Base-by-base conservation (phyloP, 768 basidiomycete genomes). In the Termitomyces sp. region DNA sequence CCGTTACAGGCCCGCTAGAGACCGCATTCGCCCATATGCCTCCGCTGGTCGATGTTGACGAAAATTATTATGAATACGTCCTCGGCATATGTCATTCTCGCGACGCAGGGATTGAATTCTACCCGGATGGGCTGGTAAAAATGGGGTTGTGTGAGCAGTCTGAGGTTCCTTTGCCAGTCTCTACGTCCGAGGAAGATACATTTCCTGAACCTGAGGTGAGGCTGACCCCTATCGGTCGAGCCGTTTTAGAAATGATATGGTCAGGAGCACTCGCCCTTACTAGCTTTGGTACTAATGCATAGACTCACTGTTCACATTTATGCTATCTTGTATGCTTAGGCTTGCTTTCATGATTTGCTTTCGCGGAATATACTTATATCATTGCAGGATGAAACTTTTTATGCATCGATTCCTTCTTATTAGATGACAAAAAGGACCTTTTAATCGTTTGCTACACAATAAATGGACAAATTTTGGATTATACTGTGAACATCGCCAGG, bases 51-150 rank as follows among this genome's bases (percentile, higher is more conserved):
- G 74, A 61, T 52, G 55, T 76, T 15, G 77, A 79, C 39, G 65
- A 70, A 28, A 71, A 74, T 35, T 67, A 72, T 60, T 72, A 63
- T 38, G 77, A 80, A 58, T 81, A 79, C 32, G 78, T 88, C 58
- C 80, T 91, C 48, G 89, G 87, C 12, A 73, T 83, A 2, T 92
- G 88, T 64, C 73, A 80, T 55, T 81, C 85, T 28, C 83, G 87
- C 22, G 82, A 87, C 35, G 72, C 76, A 0, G 91, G 91, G 4
- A 83, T 96, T 55, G 86, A 92, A 71, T 92, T 96, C 63, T 72
- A 87, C n/a, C 83, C 89, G 0, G 88, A 96, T 53, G 93, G 91
- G 0, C 79, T 95, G 57, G 81, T 85, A 65, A 84, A 86, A 70
- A 79, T 96, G 59, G 92, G 91, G 0, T 75, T 95, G 63, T 87